Evolutionary conservation across 2,329 filamentous ascomycete species (phyloP).

Genomic region (Trichoderma brevicompactum): DNA sequence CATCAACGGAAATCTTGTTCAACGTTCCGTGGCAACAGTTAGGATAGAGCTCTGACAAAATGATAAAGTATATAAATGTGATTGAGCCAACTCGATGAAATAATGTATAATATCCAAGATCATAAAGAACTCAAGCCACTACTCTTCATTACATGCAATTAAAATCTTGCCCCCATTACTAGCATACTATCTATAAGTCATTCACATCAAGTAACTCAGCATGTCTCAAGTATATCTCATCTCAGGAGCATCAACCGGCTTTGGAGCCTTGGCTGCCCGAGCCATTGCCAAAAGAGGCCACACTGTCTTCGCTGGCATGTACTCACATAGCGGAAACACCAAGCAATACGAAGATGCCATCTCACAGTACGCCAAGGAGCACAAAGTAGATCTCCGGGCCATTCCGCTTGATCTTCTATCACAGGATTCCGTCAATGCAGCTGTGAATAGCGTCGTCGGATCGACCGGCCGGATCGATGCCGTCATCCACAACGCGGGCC

Average conservation of each 20-base stretch:
- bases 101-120: not conserved
- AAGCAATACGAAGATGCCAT: constrained; percentile 16
- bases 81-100: not conserved
- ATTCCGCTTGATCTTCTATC: constrained; percentile 5
- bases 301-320: constrained; percentile 23
- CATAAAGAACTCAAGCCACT: no score
- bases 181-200: not conserved
- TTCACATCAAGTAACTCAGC: no score
- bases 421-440: constrained; percentile 9
- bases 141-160: no score
- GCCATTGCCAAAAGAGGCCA: constrained; percentile 21
- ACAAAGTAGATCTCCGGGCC: constrained; percentile 14
- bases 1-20: not conserved
- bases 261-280: constrained; percentile 19
- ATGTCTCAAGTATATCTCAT: constrained; percentile 24
- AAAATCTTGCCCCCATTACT: not conserved
- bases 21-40: not conserved
- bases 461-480: constrained; percentile 21
- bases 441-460: constrained; percentile 6
- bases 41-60: not conserved
- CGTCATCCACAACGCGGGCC: constrained; percentile 19
- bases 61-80: not conserved
- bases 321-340: constrained; percentile 10
- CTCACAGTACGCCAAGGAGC: constrained; percentile 8
- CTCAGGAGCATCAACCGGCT: constrained; percentile 18